Percentiles rank a stretch among this genome's conserved stretches.
Conservation (phyloP, 257 asterid genomes). For the Solanum chiquidenum region DNA sequence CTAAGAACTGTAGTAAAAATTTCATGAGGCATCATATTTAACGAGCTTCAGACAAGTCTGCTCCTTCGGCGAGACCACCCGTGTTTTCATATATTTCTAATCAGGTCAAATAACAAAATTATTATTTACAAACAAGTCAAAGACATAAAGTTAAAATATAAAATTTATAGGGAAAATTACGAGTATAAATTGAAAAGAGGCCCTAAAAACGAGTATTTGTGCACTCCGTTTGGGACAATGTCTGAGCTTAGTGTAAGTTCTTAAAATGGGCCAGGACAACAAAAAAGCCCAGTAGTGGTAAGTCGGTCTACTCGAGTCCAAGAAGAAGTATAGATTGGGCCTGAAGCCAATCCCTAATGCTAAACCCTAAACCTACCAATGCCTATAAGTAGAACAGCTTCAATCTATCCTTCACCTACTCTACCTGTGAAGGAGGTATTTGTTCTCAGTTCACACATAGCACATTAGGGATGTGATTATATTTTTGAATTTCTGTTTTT, state of each 20-base stretch:
- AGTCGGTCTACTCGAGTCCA: background rate
- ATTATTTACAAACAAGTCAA: background rate
- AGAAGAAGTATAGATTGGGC: background rate
- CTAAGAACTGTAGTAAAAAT: background rate
- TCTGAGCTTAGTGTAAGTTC: background rate
- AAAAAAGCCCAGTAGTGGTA: background rate
- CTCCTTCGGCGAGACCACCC: background rate
- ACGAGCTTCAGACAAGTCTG: background rate
- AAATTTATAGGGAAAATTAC: too few relatives aligned
- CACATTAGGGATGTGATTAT: background rate
- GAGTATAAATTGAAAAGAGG: too few relatives aligned
- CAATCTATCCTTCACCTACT: fast-evolving
- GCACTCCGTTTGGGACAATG: background rate
- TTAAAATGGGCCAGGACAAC: background rate
- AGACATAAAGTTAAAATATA: background rate
- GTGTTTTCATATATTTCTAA: background rate
- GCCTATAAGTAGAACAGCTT: background rate
- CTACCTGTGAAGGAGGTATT: background rate
- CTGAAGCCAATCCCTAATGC: background rate
- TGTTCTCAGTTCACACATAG: background rate
- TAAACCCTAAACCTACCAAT: background rate
- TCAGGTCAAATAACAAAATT: background rate
- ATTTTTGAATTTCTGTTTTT: background rate
- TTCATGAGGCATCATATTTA: background rate
- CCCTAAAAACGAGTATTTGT: background rate